Evolutionary conservation across 805 yeast genomes (phyloP).

Genomic region (Cephaloascus albidus): DNA sequence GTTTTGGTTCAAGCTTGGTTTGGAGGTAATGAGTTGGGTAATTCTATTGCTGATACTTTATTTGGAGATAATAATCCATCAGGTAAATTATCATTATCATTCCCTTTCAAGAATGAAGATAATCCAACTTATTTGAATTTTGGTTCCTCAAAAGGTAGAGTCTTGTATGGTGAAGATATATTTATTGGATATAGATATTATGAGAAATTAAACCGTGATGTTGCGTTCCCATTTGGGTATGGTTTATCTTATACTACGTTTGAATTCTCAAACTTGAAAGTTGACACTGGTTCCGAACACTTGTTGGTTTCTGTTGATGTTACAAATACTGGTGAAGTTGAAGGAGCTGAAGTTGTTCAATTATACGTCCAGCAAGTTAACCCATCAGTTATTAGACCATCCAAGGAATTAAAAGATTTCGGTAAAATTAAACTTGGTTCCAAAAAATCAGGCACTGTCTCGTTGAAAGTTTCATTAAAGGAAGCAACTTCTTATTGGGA

Average conservation of each 20-base stretch:
- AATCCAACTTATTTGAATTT: conserved; percentile 48
- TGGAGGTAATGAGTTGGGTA: conserved; percentile 51
- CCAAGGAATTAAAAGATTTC: conserved; percentile 53
- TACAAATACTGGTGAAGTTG: conserved; percentile 35
- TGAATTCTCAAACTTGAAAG: conserved; percentile 25
- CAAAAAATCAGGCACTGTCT: conserved; percentile 30
- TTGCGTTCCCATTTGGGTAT: conserved; percentile 51
- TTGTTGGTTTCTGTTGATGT: conserved; percentile 27
- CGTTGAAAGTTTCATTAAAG: conserved; percentile 28
- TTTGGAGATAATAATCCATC: conserved; percentile 54
- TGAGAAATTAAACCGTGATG: conserved; percentile 38
- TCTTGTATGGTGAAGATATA: conserved; percentile 56
- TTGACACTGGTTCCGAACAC: conserved; percentile 15
- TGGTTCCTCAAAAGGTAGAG: conserved; percentile 41
- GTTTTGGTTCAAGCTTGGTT: conserved; percentile 45
- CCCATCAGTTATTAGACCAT: conserved; percentile 37
- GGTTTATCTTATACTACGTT: conserved; percentile 56
- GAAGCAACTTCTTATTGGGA: conserved; percentile 50
- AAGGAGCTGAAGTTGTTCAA: conserved; percentile 50
- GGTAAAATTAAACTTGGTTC: conserved; percentile 36
- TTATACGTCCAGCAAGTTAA: conserved; percentile 32
- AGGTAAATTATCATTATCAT: conserved; percentile 48
- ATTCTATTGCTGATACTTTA: conserved; percentile 49
- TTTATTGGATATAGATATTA: conserved; percentile 56
- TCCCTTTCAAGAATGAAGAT: conserved; percentile 42